Conservation (phyloP, 2,329 filamentous ascomycete genomes). For the Cordyceps cateniannulata region DNA sequence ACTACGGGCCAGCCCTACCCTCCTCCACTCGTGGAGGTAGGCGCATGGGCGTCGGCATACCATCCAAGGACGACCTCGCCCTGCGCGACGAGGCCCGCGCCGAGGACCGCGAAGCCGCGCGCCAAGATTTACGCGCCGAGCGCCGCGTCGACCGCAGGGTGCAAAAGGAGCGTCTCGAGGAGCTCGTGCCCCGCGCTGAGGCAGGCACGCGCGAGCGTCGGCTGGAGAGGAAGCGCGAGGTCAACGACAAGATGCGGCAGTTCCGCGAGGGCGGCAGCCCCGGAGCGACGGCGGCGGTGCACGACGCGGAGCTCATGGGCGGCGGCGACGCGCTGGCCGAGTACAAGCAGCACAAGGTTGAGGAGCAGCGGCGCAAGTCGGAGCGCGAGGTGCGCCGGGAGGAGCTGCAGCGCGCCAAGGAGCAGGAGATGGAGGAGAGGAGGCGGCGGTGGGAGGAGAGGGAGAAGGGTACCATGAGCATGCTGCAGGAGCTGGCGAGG, state of each 20-base stretch:
- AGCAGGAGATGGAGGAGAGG: constrained; percentile 74
- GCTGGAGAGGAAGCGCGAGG: constrained; percentile 76
- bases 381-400: constrained; percentile 79
- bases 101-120: constrained; percentile 45
- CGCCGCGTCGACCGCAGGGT: constrained; percentile 58
- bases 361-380: constrained; percentile 66
- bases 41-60: constrained; percentile 53
- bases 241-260: constrained; percentile 63
- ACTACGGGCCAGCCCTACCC: constrained; percentile 43
- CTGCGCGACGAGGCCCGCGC: constrained; percentile 44
- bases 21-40: constrained; percentile 16
- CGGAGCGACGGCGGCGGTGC: constrained; percentile 42
- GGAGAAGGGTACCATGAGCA: constrained; percentile 79
- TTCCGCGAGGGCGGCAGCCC: constrained; percentile 64
- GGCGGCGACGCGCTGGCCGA: constrained; percentile 59
- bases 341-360: constrained; percentile 60
- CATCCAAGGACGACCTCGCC: constrained; percentile 67
- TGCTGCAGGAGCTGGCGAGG: constrained; percentile 71
- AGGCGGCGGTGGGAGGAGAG: constrained; percentile 63
- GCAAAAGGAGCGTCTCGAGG: constrained; percentile 70
- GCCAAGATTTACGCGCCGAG: constrained; percentile 50
- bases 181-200: constrained; percentile 76
- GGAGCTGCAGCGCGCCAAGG: constrained; percentile 67
- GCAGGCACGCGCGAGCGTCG: constrained; percentile 74
- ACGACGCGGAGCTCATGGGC: constrained; percentile 73